These are phyloP conservation scores for Globisporangium viniferum DNA, from an alignment of 352 stramenopile species.

Conservation along the genomic window DNA sequence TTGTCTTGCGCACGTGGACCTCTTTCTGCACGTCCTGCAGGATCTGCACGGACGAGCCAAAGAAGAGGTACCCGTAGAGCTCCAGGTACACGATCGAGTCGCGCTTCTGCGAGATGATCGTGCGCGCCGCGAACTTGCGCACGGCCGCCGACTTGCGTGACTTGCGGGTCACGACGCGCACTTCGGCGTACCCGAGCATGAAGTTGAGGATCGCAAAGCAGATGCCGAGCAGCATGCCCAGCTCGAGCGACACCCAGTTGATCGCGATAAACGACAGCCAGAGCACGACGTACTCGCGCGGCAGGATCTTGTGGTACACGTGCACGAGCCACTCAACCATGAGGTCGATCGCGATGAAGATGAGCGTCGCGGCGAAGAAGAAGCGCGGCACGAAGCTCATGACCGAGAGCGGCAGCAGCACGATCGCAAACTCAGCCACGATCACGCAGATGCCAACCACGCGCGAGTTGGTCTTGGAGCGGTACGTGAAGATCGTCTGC, in stretches of 20 bases:
- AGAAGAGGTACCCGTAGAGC: slow-evolving; percentile 85
- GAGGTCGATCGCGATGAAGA: slow-evolving; percentile 97
- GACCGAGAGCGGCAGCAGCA: slow-evolving; percentile 91
- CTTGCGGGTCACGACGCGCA: slow-evolving; percentile 63
- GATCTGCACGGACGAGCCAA: slow-evolving; percentile 82
- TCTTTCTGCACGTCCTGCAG: slow-evolving; percentile 76
- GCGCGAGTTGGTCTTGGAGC: slow-evolving; percentile 87
- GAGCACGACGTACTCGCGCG: slow-evolving; percentile 92
- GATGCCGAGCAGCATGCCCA: slow-evolving; percentile 94
- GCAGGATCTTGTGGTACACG: slow-evolving; percentile 78
- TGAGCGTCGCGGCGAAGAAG: slow-evolving; percentile 96
- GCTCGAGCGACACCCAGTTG: slow-evolving; percentile 93
- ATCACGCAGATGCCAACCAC: slow-evolving; percentile 91
- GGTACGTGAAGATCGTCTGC: slow-evolving; percentile 98
- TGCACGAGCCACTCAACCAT: slow-evolving; percentile 96
- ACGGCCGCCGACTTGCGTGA: slow-evolving; percentile 59
- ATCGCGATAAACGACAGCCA: slow-evolving; percentile 93
- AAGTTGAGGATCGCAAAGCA: slow-evolving; percentile 87
- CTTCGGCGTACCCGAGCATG: slow-evolving; percentile 71
- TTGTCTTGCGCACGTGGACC: slow-evolving; percentile 54
- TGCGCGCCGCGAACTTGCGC: slow-evolving; percentile 64
- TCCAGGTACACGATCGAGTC: slow-evolving; percentile 79
- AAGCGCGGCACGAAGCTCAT: slow-evolving; percentile 95
- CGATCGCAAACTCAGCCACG: slow-evolving; percentile 82
- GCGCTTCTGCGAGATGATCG: slow-evolving; percentile 54